A percentile compares a stretch with the other conserved stretches of the same genome.
phyloP scores from a whole-genome alignment of 306 rosid species.

The Cyamopsis tetragonoloba region DNA sequence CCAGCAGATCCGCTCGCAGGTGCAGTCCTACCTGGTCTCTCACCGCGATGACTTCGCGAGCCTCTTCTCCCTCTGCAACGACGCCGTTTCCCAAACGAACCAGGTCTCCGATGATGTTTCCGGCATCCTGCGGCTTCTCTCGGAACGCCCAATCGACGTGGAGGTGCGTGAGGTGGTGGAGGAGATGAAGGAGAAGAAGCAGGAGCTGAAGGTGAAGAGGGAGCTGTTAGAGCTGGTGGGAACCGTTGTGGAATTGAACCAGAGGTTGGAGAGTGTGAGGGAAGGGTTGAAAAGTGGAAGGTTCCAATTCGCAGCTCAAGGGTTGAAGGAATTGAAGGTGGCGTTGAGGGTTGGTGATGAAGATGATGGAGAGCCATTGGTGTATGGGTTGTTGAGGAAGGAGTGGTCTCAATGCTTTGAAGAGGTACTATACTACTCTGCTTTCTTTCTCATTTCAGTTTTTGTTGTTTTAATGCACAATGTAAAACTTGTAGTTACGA shows the following conservation, averaged over 20 bases:
- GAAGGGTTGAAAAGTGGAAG: constrained; percentile 62
- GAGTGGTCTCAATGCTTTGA: constrained; percentile 85
- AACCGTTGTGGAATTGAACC: constrained; percentile 41
- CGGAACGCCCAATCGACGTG: constrained; percentile 54
- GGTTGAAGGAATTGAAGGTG: constrained; percentile 56
- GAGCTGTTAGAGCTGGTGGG: constrained; percentile 59
- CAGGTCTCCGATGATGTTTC: constrained; percentile 44
- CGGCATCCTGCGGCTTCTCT: constrained; percentile 36
- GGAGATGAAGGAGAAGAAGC: constrained; percentile 52
- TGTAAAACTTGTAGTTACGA: not conserved
- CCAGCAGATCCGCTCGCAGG: constrained; percentile 67
- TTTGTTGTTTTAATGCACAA: not conserved
- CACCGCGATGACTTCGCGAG: constrained; percentile 67
- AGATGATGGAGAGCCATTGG: constrained; percentile 64
- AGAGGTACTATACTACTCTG: constrained; percentile 54
- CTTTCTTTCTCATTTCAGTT: not conserved
- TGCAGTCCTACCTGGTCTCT: constrained; percentile 65
- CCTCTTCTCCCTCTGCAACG: constrained; percentile 71
- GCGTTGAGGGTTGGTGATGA: constrained; percentile 43
- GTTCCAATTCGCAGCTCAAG: constrained; percentile 66
- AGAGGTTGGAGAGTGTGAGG: constrained; percentile 49
- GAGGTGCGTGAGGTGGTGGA: constrained; percentile 52
- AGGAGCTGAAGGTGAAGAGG: constrained; percentile 57
- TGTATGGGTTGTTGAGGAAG: constrained; percentile 66
- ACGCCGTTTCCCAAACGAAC: constrained; percentile 57